phyloP scores from a whole-genome alignment of 208 protist species.

The Trypanosoma platydactyli region DNA sequence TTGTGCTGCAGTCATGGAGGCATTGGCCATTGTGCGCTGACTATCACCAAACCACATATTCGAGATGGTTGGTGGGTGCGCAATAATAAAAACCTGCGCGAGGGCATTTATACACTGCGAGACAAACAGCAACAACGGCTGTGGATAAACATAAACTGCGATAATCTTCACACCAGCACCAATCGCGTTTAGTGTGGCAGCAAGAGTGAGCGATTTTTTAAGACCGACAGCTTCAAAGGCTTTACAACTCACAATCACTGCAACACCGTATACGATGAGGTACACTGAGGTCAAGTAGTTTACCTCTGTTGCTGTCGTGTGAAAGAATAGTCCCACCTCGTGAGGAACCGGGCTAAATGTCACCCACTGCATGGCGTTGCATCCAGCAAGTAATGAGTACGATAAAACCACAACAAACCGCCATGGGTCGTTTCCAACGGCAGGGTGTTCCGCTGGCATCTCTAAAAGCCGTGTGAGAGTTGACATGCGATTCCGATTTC shows the following conservation, averaged over 20 bases:
- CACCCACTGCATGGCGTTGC: conserved; percentile 19
- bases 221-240: conserved; percentile 12
- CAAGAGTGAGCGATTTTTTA: conserved; percentile 1
- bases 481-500: no score
- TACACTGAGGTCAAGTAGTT: conserved; percentile 12
- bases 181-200: conserved; percentile 2
- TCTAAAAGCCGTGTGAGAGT: no score
- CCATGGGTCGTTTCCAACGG: conserved; percentile 2
- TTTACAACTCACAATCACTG: conserved; percentile 20
- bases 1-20: conserved; percentile 14
- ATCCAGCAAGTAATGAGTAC: conserved; percentile 5
- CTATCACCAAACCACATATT: conserved; percentile 14
- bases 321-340: conserved; percentile 11
- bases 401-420: conserved; percentile 7
- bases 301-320: conserved; percentile 8
- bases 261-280: conserved; percentile 13
- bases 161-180: conserved; percentile 12
- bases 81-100: conserved; percentile 18
- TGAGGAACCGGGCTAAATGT: conserved; percentile 11
- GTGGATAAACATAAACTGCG: conserved; percentile 7
- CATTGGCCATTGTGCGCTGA: conserved; percentile 6
- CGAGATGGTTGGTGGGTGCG: conserved; percentile 4
- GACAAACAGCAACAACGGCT: neutral
- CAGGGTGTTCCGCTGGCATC: neutral
- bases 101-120: conserved; percentile 18